A percentile compares a stretch with the other conserved stretches of the same genome.
Conservation (phyloP, 108 stramenopile species). For the Stephanodiscus triporus region DNA sequence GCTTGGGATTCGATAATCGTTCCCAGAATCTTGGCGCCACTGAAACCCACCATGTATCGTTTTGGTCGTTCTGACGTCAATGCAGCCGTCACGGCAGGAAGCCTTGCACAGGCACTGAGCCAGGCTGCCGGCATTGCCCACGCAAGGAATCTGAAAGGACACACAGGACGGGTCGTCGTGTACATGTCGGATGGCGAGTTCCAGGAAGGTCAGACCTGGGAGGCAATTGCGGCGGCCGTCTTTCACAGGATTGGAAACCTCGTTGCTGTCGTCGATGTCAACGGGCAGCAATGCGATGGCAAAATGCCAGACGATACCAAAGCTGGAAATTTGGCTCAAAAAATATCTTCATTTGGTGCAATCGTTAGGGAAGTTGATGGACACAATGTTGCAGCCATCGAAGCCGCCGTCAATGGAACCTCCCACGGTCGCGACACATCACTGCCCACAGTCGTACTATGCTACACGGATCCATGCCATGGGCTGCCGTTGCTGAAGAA, state of each 20-base stretch:
- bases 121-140: slow-evolving; percentile 35
- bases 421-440: neutral
- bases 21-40: no score
- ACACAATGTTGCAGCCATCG: slow-evolving; percentile 23
- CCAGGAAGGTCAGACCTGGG: slow-evolving; percentile 38
- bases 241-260: slow-evolving; percentile 24
- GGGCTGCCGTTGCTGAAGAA: slow-evolving; percentile 17
- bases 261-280: slow-evolving; percentile 24
- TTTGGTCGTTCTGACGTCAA: no score
- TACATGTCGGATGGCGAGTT: slow-evolving; percentile 36
- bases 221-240: slow-evolving; percentile 15
- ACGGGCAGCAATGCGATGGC: slow-evolving; percentile 37
- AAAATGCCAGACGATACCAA: slow-evolving; percentile 28
- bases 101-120: slow-evolving; percentile 25
- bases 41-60: no score
- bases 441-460: slow-evolving; percentile 12
- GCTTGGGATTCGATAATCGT: no score
- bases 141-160: slow-evolving; percentile 14
- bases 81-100: slow-evolving; percentile 21
- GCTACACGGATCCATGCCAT: slow-evolving; percentile 27
- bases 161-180: slow-evolving; percentile 22
- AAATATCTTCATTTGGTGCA: slow-evolving; percentile 26
- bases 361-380: slow-evolving; percentile 21
- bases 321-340: slow-evolving; percentile 18
- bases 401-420: slow-evolving; percentile 7